A percentile compares a stretch with the other conserved stretches of the same genome.
Evolutionary conservation across 106 monocot genomes (phyloP).

Genomic region (Allium fistulosum): DNA sequence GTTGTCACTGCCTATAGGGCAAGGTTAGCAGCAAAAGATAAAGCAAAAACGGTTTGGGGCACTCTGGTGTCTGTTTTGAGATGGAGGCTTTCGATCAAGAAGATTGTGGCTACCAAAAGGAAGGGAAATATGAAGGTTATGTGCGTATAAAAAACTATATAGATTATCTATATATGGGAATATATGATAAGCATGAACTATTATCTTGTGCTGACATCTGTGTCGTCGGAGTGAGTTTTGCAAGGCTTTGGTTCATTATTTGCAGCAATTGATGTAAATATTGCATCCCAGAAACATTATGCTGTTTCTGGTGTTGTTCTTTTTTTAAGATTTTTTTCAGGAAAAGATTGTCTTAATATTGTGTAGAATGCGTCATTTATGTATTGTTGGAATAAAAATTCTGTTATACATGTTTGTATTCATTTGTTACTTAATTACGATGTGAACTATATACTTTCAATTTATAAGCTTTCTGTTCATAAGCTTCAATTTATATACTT

Average conservation of each 20-base stretch:
- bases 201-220: too few relatives aligned
- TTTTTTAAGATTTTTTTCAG: not conserved
- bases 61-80: slow-evolving; percentile 43
- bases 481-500: too few relatives aligned
- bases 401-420: too few relatives aligned
- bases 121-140: not conserved
- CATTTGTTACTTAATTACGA: too few relatives aligned
- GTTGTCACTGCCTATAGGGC: slow-evolving; percentile 19
- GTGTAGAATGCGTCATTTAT: too few relatives aligned
- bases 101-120: slow-evolving; percentile 43
- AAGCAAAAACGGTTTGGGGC: slow-evolving; percentile 30
- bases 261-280: not conserved
- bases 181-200: too few relatives aligned
- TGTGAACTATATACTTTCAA: too few relatives aligned
- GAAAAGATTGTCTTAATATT: too few relatives aligned
- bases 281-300: not conserved
- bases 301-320: not conserved
- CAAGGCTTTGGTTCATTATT: not conserved
- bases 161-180: too few relatives aligned
- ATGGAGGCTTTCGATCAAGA: slow-evolving; percentile 64
- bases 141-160: too few relatives aligned
- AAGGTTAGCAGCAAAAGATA: slow-evolving; percentile 3
- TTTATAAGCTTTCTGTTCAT: too few relatives aligned
- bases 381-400: too few relatives aligned
- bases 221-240: not conserved